Evolutionary conservation across 768 basidiomycete genomes (phyloP).

Genomic region (Gloeophyllum trabeum): DNA sequence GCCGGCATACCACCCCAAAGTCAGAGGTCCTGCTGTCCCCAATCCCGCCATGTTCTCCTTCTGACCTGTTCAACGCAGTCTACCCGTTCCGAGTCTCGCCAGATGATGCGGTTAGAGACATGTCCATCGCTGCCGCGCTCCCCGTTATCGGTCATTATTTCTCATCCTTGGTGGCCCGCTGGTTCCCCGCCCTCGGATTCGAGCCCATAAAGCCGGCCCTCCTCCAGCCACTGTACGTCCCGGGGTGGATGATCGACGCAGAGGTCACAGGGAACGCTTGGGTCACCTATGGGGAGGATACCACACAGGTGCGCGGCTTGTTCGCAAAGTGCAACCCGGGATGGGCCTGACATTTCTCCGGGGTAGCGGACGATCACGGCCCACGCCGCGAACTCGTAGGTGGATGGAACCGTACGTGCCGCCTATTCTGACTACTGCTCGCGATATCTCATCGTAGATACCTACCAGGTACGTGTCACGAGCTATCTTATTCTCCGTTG

Average conservation of each 20-base stretch:
- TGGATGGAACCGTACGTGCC: too few species aligned
- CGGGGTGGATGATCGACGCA: conserved; percentile 50
- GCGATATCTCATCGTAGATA: too few species aligned
- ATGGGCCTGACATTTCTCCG: too few species aligned
- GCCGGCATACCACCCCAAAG: conserved; percentile 22
- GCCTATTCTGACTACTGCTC: too few species aligned
- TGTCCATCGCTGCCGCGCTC: conserved; percentile 23
- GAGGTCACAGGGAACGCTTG: conserved; percentile 36
- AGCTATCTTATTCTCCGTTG: background rate
- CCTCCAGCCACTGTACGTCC: conserved; percentile 46
- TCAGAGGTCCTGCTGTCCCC: conserved; percentile 21
- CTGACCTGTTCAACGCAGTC: conserved; percentile 19
- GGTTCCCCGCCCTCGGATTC: conserved; percentile 26
- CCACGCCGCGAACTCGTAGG: conserved; percentile 35
- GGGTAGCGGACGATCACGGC: conserved; percentile 23
- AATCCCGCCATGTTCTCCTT: conserved; percentile 6
- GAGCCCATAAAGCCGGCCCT: conserved; percentile 30
- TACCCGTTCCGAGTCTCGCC: conserved; percentile 39
- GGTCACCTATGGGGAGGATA: too few species aligned
- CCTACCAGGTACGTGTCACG: conserved; percentile 7
- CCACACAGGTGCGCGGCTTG: too few species aligned
- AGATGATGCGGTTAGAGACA: conserved; percentile 28
- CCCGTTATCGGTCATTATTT: conserved; percentile 14
- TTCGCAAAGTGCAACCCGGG: too few species aligned
- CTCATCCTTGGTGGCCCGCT: conserved; percentile 21